Percentiles rank a stretch among this genome's conserved stretches.
Conservation (phyloP, 2,329 filamentous ascomycete genomes). For the Stagonosporopsis cucurbitacearum region DNA sequence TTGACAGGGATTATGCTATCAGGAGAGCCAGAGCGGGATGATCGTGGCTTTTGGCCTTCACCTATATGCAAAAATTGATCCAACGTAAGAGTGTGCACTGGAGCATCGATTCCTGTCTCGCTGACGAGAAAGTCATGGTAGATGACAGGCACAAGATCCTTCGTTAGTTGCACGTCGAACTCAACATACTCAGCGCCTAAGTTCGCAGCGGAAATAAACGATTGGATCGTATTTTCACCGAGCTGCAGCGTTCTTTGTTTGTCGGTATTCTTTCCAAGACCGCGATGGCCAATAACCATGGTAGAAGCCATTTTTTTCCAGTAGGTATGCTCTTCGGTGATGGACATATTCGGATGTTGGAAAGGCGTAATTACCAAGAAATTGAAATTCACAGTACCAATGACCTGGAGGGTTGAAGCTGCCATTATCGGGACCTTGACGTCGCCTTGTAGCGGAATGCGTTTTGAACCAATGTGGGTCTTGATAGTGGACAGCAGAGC, state of each 20-base stretch:
- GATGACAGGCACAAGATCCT: slow-evolving; percentile 96
- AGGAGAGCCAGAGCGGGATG: slow-evolving; percentile 58
- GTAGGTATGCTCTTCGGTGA: slow-evolving; percentile 90
- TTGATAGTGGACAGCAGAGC: slow-evolving; percentile 87
- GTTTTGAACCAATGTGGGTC: slow-evolving; percentile 79
- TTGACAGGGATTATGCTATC: slow-evolving; percentile 20
- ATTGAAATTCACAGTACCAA: slow-evolving; percentile 95
- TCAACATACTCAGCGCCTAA: slow-evolving; percentile 78
- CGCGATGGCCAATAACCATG: slow-evolving; percentile 77
- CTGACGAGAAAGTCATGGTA: slow-evolving; percentile 99
- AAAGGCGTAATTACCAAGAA: slow-evolving; percentile 96
- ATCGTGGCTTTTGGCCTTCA: slow-evolving; percentile 57
- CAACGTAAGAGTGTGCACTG: slow-evolving; percentile 90
- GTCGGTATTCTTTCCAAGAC: slow-evolving; percentile 85
- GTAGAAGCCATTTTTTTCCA: slow-evolving; percentile 93
- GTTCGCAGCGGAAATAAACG: slow-evolving; percentile 95
- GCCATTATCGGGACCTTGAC: slow-evolving; percentile 90
- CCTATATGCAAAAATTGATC: slow-evolving; percentile 96
- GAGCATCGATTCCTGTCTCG: slow-evolving; percentile 95
- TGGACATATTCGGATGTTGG: slow-evolving; percentile 88
- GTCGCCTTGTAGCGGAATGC: slow-evolving; percentile 92
- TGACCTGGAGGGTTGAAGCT: slow-evolving; percentile 81
- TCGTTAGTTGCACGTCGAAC: slow-evolving; percentile 95
- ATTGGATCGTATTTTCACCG: slow-evolving; percentile 93
- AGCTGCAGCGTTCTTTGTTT: slow-evolving; percentile 87